Evolutionary conservation across 768 basidiomycete species (phyloP), one percentile per base, ranked within the genome.

Genomic region (Suillus luteus): DNA sequence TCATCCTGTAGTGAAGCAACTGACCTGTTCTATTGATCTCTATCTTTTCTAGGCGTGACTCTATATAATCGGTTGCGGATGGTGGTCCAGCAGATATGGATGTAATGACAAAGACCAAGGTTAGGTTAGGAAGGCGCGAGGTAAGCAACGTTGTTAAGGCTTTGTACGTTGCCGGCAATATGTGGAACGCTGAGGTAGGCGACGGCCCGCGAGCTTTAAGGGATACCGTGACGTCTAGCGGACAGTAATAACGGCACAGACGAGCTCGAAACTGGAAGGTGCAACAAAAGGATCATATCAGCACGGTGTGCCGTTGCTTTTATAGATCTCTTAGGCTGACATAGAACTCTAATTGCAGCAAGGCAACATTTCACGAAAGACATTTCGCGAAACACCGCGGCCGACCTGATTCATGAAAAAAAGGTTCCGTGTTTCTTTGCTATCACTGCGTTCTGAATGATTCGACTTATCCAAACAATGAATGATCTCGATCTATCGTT

Each of bases 281-380:
- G 24, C 54, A 67, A 59, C 58, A 55, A 31, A 48, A 63, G 46
- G 24, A 54, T 62, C 49, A n/a, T 55, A 58, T 67, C 62, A 61
- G 44, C 31, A 19, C 31, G 51, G 62, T 48, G 24, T 57, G 63
- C 59, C 40, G 62, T 68, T 59, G 59, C 70, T 67, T 75, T 75
- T 74, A 76, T 76, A 75, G 63, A 62, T 59, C 64, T 66, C 60
- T 55, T 62, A 55, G 68, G 70, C 71, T 69, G 65, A 62, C 69
- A 55, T 66, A 37, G 67, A 75, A 75, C 74, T 69, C 60, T 75
- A 75, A 75, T 76, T 71, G 62, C 62, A 54, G 66, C 67, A 65
- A 59, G 57, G 43, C 64, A 65, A 70, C 67, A 62, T 59, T 67
- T 59, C 59, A 55, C 55, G 64, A 68, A 62, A 46, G 62, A 48